These are phyloP conservation scores for Fusarium sp. DNA, from an alignment of 2,329 filamentous ascomycete species.

Conservation along the genomic window DNA sequence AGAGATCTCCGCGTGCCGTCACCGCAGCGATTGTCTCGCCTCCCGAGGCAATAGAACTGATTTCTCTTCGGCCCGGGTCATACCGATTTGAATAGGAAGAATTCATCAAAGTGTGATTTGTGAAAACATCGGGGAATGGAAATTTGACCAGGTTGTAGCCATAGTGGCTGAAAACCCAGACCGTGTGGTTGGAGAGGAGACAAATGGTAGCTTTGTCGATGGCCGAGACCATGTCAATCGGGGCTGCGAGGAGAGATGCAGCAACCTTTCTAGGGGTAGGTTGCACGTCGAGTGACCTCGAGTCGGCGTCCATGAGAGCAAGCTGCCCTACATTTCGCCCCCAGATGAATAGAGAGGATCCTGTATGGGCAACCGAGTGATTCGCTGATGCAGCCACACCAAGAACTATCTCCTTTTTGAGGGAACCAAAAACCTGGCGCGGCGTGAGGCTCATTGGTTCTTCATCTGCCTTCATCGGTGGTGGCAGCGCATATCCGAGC, in stretches of 20 bases:
- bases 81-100: conserved; percentile 63
- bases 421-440: conserved; percentile 88
- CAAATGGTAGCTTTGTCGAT: conserved; percentile 92
- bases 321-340: conserved; percentile 96
- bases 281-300: conserved; percentile 89
- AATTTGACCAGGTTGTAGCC: conserved; percentile 94
- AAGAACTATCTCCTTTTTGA: conserved; percentile 86
- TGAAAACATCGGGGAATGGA: conserved; percentile 76
- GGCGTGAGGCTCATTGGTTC: conserved; percentile 85
- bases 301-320: conserved; percentile 94
- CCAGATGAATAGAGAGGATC: conserved; percentile 87
- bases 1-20: conserved; percentile 86
- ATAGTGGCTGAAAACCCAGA: conserved; percentile 95
- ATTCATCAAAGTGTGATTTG: conserved; percentile 75
- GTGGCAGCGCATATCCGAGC: conserved; percentile 83
- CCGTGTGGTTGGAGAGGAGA: conserved; percentile 86
- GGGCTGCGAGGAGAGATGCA: conserved; percentile 76
- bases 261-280: conserved; percentile 86
- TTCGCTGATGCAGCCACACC: conserved; percentile 90
- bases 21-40: conserved; percentile 93
- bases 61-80: conserved; percentile 74
- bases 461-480: conserved; percentile 76
- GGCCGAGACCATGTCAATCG: conserved; percentile 83
- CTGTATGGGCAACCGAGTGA: conserved; percentile 91
- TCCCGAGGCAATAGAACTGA: conserved; percentile 82